A percentile compares a stretch with the other conserved stretches of the same genome.
Conservation (phyloP, 805 yeast genomes). For the Ogataea parapolymorpha region DNA sequence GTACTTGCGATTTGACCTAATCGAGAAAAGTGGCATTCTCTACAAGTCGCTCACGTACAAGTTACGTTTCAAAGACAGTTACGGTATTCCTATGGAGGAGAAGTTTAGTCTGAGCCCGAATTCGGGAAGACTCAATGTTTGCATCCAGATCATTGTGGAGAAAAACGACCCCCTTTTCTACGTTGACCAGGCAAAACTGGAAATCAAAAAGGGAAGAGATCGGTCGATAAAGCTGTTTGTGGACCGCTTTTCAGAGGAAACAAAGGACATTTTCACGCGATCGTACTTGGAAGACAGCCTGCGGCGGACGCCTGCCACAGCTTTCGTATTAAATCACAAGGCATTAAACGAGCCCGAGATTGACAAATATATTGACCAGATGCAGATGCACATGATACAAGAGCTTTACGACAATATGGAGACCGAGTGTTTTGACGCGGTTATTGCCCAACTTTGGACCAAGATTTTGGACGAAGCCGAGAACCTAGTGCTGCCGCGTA, state of each 20-base stretch:
- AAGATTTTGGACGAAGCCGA: constrained; percentile 69
- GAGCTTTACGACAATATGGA: constrained; percentile 31
- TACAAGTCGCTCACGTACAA: constrained; percentile 19
- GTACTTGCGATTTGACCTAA: constrained; percentile 15
- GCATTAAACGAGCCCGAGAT: constrained; percentile 23
- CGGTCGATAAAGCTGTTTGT: constrained; percentile 68
- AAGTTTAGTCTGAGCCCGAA: constrained; percentile 27
- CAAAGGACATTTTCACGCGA: constrained; percentile 44
- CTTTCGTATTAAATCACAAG: constrained; percentile 18
- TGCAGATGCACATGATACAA: constrained; percentile 23
- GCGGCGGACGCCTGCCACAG: constrained; percentile 17
- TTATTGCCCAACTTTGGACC: constrained; percentile 63
- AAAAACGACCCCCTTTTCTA: constrained; percentile 76
- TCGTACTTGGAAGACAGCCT: constrained; percentile 25
- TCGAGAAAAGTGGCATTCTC: constrained; percentile 18
- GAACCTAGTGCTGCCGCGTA: constrained; percentile 66
- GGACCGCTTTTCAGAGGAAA: constrained; percentile 64
- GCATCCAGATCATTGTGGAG: constrained; percentile 76
- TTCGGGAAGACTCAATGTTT: constrained; percentile 59
- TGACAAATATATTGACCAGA: constrained; percentile 22
- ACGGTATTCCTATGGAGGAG: constrained; percentile 17
- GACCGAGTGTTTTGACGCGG: constrained; percentile 29
- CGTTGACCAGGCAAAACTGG: constrained; percentile 71
- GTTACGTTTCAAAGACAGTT: constrained; percentile 11
- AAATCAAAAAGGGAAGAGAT: constrained; percentile 60